These are phyloP conservation scores for Aquilaria yunnanensis DNA, from an alignment of 345 rosid genomes.

Conservation along the genomic window DNA sequence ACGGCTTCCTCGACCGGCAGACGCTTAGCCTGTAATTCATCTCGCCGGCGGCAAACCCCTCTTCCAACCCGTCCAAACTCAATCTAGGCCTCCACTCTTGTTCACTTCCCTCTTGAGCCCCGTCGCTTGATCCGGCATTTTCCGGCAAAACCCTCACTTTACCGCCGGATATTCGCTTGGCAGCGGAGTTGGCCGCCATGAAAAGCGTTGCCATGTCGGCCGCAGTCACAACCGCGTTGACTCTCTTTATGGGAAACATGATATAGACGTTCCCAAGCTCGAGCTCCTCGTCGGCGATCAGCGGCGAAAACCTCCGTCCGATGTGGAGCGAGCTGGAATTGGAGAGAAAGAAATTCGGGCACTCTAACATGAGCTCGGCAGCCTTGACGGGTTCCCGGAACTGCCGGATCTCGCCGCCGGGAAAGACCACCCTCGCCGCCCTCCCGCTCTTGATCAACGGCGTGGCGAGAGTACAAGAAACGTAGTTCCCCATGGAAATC, in stretches of 20 bases:
- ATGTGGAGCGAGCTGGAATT: slow-evolving; percentile 43
- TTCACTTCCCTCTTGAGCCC: not conserved
- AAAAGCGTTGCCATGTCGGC: slow-evolving; percentile 52
- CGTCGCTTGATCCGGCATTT: not conserved
- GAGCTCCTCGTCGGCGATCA: slow-evolving; percentile 55
- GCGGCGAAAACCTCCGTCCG: slow-evolving; percentile 49
- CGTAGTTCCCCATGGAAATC: slow-evolving; percentile 44
- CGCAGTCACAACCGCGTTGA: slow-evolving; percentile 35
- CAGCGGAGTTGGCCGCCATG: slow-evolving; percentile 36
- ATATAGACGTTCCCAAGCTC: slow-evolving; percentile 48
- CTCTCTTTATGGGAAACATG: slow-evolving; percentile 58
- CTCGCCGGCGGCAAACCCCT: slow-evolving; percentile 25
- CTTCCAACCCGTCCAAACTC: slow-evolving; percentile 28
- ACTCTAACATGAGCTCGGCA: slow-evolving; percentile 66
- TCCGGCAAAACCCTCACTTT: slow-evolving; percentile 23
- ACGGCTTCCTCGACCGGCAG: slow-evolving; percentile 51
- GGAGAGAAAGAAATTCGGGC: slow-evolving; percentile 44
- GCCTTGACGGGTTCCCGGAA: slow-evolving; percentile 40
- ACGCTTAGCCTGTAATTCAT: slow-evolving; percentile 26
- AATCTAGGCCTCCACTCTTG: slow-evolving; percentile 3
- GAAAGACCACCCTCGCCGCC: slow-evolving; percentile 44
- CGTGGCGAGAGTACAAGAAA: slow-evolving; percentile 37
- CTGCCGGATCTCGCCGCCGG: slow-evolving; percentile 48
- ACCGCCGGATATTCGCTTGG: slow-evolving; percentile 31
- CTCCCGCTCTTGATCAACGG: slow-evolving; percentile 28